Percentiles rank a stretch among this genome's conserved stretches.
Conservation (phyloP, 371 early-diverging fungal species). For the Rhizopus arrhizus region DNA sequence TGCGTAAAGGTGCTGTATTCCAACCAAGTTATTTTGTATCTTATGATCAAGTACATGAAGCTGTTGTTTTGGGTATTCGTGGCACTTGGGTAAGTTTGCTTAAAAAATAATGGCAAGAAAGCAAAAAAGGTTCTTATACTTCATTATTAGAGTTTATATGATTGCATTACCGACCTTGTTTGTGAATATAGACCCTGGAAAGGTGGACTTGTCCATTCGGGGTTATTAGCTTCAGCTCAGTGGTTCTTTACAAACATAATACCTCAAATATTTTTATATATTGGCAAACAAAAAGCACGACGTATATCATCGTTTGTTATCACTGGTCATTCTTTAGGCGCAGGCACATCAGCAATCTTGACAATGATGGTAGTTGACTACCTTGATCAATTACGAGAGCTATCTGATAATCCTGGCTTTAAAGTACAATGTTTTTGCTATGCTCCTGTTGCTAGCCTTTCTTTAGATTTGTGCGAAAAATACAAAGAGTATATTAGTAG, state of each 20-base stretch:
- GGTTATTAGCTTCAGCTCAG: constrained; percentile 76
- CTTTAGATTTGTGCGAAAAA: constrained; percentile 66
- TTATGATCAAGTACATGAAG: constrained; percentile 64
- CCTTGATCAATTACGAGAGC: constrained; percentile 55
- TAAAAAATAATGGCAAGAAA: constrained; percentile 21
- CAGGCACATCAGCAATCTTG: constrained; percentile 74
- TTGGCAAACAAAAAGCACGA: constrained; percentile 23
- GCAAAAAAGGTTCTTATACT: constrained; percentile 74
- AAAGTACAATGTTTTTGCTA: constrained; percentile 51
- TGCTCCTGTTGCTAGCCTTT: constrained; percentile 68
- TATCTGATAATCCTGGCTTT: constrained; percentile 50
- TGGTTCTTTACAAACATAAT: constrained; percentile 76
- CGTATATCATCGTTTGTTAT: constrained; percentile 31
- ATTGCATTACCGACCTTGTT: constrained; percentile 57
- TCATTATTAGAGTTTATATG: constrained; percentile 37
- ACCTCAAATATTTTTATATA: constrained; percentile 62
- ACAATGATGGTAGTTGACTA: constrained; percentile 81
- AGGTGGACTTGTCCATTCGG: constrained; percentile 83
- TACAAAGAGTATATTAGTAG: constrained; percentile 70
- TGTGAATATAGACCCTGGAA: constrained; percentile 86
- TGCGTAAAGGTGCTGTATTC: constrained; percentile 71
- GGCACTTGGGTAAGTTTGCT: constrained; percentile 74
- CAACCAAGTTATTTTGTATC: constrained; percentile 82
- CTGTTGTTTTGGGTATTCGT: constrained; percentile 78
- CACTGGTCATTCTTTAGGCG: constrained; percentile 81